These are phyloP conservation scores for Fusarium udum DNA, from an alignment of 2,329 filamentous ascomycete species.

Conservation along the genomic window DNA sequence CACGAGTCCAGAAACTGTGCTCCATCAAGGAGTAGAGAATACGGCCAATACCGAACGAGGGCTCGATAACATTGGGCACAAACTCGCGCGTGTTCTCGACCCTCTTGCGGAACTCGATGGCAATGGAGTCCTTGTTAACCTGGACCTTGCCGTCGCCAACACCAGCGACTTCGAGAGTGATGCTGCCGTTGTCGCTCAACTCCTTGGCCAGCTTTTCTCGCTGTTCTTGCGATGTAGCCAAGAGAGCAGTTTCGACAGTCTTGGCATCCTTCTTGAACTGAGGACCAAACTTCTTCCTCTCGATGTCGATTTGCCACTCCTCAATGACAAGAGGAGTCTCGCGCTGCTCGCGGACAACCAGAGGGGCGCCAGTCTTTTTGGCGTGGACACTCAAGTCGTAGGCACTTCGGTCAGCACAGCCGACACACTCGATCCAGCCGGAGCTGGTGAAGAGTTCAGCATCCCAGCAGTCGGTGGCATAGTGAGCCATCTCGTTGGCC, in stretches of 20 bases:
- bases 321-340: slow-evolving; percentile 81
- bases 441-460: slow-evolving; percentile 90
- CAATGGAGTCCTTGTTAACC: slow-evolving; percentile 80
- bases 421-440: slow-evolving; percentile 98
- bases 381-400: slow-evolving; percentile 94
- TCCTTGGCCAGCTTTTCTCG: slow-evolving; percentile 82
- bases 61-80: slow-evolving; percentile 95
- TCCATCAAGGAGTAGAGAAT: slow-evolving; percentile 94
- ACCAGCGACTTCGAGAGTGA: slow-evolving; percentile 77
- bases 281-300: slow-evolving; percentile 96
- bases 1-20: slow-evolving; percentile 93
- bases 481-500: slow-evolving; percentile 82
- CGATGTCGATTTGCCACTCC: slow-evolving; percentile 86
- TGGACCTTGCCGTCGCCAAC: slow-evolving; percentile 78
- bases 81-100: slow-evolving; percentile 88
- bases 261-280: slow-evolving; percentile 95
- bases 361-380: slow-evolving; percentile 87
- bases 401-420: slow-evolving; percentile 93
- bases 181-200: slow-evolving; percentile 77
- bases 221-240: slow-evolving; percentile 80
- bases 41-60: slow-evolving; percentile 95
- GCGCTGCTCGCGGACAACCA: slow-evolving; percentile 85
- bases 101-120: slow-evolving; percentile 84
- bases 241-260: slow-evolving; percentile 81
- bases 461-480: slow-evolving; percentile 98